Evolutionary conservation across 2,329 filamentous ascomycete genomes (phyloP), one percentile per base, ranked within the genome.

Genomic region (Microascus cirrosus): DNA sequence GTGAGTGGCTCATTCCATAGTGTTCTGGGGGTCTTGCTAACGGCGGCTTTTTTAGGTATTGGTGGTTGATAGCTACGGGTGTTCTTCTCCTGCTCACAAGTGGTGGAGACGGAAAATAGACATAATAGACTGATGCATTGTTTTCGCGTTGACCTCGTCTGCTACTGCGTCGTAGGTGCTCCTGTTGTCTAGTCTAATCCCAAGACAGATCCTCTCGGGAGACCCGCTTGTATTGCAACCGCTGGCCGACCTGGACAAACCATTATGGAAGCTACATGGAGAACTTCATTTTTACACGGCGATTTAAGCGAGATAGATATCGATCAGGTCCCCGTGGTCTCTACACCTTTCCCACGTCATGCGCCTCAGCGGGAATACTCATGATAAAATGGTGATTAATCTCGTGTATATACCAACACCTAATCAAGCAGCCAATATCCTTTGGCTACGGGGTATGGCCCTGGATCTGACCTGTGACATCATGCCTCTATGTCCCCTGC

Each of bases 31-130:
- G 58, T 42, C 15, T 32, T 42, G n/a, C 18, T 34, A 13, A 58
- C 35, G 51, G 3, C 24, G 13, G 39, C 18, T 53, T 58, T 53
- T 58, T 56, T 62, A 85, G 82, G 69, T 87, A 87, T 68, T 87
- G 84, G 84, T 87, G 83, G 83, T 68, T 83, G 63, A 70, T 84
- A 69, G 77, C 72, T 22, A 74, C 82, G 32, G 76, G 75, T 28
- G 71, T 77, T 32, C 64, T 86, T 54, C 67, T 87, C 62, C 67
- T 81, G 7, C 63, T 84, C 61, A 73, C 77, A 55, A 76, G 77
- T 53, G 77, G 81, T 56, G 80, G 77, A 34, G 75, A 74, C 12
- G 74, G 76, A 63, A 81, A 81, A 70, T 80, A 74, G 73, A 74
- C 20, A 48, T 36, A 54, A 54, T 54, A 54, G 53, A 54, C 34